Percentiles rank a stretch among this genome's conserved stretches.
Conservation (phyloP, 768 basidiomycete species). For the Daedalea quercina region DNA sequence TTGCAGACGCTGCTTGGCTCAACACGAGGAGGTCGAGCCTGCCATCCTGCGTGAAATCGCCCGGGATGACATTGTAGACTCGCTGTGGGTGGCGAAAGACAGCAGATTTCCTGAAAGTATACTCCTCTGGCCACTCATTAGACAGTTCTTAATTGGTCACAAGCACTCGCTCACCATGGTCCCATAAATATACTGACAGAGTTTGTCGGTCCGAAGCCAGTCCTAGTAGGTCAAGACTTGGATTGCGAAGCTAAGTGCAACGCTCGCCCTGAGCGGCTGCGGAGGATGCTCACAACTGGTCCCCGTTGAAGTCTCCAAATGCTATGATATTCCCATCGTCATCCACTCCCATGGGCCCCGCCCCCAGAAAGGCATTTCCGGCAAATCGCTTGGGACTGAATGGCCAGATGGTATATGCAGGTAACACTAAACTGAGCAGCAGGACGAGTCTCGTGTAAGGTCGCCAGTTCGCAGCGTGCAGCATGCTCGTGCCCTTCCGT, state of each 20-base stretch:
- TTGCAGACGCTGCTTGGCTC: slow-evolving; percentile 46
- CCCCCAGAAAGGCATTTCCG: slow-evolving; percentile 71
- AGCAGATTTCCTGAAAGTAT: slow-evolving; percentile 43
- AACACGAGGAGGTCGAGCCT: slow-evolving; percentile 87
- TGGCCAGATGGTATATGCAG: slow-evolving; percentile 55
- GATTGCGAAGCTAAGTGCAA: not conserved
- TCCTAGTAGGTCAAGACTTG: slow-evolving; percentile 75
- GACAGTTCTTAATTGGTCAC: not conserved
- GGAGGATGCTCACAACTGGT: slow-evolving; percentile 71
- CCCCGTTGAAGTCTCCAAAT: slow-evolving; percentile 93
- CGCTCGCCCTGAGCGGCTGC: not conserved
- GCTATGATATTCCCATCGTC: slow-evolving; percentile 73
- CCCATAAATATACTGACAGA: slow-evolving; percentile 75
- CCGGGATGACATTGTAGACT: slow-evolving; percentile 82
- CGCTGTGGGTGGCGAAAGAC: slow-evolving; percentile 48
- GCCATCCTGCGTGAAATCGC: slow-evolving; percentile 91
- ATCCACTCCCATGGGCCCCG: slow-evolving; percentile 74
- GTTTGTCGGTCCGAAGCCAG: slow-evolving; percentile 72
- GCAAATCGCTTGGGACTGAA: slow-evolving; percentile 83
- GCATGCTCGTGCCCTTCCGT: too few relatives aligned
- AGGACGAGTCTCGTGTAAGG: not conserved
- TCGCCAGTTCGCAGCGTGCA: not conserved
- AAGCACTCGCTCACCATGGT: slow-evolving; percentile 51
- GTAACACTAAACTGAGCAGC: not conserved
- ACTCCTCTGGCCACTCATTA: slow-evolving; percentile 40